Percentiles rank a stretch among this genome's conserved stretches.
phyloP scores from a whole-genome alignment of 163 green algal genomes.

The Chloromonas sp. region DNA sequence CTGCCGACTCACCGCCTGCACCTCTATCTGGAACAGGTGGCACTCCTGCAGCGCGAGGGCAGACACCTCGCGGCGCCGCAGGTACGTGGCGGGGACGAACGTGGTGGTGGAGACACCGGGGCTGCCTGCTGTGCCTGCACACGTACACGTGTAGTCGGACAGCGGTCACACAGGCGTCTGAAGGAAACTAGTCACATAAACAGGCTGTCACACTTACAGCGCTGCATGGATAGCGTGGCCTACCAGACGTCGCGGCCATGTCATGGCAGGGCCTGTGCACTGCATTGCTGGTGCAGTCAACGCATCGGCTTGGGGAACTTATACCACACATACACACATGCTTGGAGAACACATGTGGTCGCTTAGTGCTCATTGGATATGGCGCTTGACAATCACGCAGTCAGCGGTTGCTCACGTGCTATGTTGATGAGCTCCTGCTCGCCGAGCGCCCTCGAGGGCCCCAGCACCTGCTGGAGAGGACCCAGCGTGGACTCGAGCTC shows the following conservation, averaged over 20 bases:
- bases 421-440: constrained; percentile 1
- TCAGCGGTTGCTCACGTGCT: neutral
- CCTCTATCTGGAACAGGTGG: neutral
- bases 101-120: neutral
- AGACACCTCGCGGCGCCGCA: neutral
- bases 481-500: neutral
- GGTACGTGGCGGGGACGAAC: neutral
- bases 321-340: too few relatives aligned
- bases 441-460: neutral
- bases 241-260: too few relatives aligned
- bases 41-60: neutral
- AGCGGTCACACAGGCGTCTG: too few relatives aligned
- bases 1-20: neutral
- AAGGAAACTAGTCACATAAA: too few relatives aligned
- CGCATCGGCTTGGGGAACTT: too few relatives aligned
- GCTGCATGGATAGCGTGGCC: too few relatives aligned
- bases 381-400: too few relatives aligned
- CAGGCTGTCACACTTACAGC: too few relatives aligned
- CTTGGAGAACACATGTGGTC: too few relatives aligned
- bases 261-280: too few relatives aligned
- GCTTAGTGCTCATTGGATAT: too few relatives aligned
- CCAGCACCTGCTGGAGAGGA: neutral
- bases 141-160: neutral
- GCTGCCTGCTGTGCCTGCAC: neutral
- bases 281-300: too few relatives aligned